Base-by-base conservation (phyloP, 192 early-diverging fungal species). In the Podila epicladia region DNA sequence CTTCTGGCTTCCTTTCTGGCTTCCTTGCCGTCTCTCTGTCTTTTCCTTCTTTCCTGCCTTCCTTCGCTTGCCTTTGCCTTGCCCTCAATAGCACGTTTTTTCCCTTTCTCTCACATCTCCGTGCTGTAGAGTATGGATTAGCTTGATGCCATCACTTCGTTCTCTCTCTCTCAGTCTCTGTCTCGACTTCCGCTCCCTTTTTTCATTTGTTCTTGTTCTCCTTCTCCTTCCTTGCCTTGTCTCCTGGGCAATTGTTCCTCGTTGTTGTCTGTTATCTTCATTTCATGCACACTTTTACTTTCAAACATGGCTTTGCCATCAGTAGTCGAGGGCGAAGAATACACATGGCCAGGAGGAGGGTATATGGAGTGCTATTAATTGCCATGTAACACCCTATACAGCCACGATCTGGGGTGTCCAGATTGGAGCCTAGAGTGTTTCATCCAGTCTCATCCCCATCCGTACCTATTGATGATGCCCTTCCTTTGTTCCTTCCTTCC, bases 211-310 rank as follows among this genome's bases (percentile, higher is more conserved):
- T 20, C 41, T 45, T 26, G 13, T 41, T 65, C 26, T 20, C 22
- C 22, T 63, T 41, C 41, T 64, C 20, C 12, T 15, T 28, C 35
- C 35, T 22, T 22, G 12, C 37, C 58, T 22, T 41, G 4, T 63
- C 5, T 64, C n/a, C 41, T 57, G 28, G 29, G 20, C 65, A 51
- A 55, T n/a, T 67, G 33, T 67, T 31, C 48, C 32, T 66, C n/a
- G 48, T 65, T 29, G 9, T 29, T 55, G 26, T 28, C 24, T 24
- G 22, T 50, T 65, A 17, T 24, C 20, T n/a, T 58, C 55, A 58
- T 24, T 58, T 24, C 41, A 58, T n/a, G 22, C 9, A 58, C 17
- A 58, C 35, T 37, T 57, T 20, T 57, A 24, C 53, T 33, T 55
- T 55, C 26, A 28, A 28, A 58, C 55, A 58, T 28, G 20, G 22